Evolutionary conservation across 768 basidiomycete genomes (phyloP), one percentile per base, ranked within the genome.

Genomic region (Paxillus involutus): DNA sequence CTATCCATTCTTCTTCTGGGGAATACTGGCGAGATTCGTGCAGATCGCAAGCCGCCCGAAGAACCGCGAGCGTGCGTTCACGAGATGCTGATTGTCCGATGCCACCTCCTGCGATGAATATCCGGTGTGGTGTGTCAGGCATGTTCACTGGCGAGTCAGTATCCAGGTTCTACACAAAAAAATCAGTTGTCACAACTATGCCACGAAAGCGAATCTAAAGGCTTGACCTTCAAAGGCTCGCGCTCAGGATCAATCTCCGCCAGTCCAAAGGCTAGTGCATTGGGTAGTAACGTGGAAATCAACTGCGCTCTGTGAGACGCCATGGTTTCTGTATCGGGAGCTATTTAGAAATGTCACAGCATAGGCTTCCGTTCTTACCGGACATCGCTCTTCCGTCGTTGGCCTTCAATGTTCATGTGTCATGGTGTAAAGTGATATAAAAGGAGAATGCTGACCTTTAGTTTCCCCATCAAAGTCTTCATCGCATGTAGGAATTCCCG

Each of bases 381-480:
- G 83, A 83, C 47, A 85, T 70, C 0, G 84, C 73, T 14, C 81
- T 80, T 85, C 85, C 86, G 55, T 86, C 85, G 35, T 84, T 84
- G 2, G 80, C 77, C 84, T 84, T 52, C 9, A 45, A 44, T 2
- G 2, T 44, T 19, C 16, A 14, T 6, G 8, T 43, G 24, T 51
- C 19, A 58, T 36, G 6, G 37, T 17, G 30, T 6, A 3, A 47
- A 14, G 13, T n/a, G 36, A 32, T 16, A 29, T 16, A 3, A 3
- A 49, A 3, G 8, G 14, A 50, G 0, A 1, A 52, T 13, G 32
- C 51, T 53, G 47, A 81, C 84, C 75, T 85, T 86, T 39, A n/a
- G n/a, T n/a, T n/a, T n/a, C n/a, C n/a, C n/a, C n/a, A n/a, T n/a
- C n/a, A n/a, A n/a, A n/a, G n/a, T n/a, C n/a, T n/a, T n/a, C n/a